Percentiles rank a stretch among this genome's conserved stretches.
Conservation (phyloP, 306 rosid genomes). For the Cajanus cajan region DNA sequence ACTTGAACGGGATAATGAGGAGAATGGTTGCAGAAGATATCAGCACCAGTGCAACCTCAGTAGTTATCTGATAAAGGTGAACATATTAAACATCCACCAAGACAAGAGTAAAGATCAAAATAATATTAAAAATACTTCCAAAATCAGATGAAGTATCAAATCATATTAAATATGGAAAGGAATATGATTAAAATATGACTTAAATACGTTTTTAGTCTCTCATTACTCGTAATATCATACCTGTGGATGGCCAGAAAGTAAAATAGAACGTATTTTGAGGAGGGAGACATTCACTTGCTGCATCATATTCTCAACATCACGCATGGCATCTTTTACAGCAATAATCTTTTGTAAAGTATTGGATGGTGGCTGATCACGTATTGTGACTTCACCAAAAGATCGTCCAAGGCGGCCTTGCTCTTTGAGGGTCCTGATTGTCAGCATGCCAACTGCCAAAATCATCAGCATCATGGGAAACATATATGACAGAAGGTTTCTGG, state of each 20-base stretch:
- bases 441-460: conserved; percentile 71
- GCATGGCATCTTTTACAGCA: conserved; percentile 94
- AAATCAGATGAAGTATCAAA: background rate
- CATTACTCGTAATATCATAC: conserved; percentile 39
- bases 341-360: conserved; percentile 92
- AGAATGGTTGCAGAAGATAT: conserved; percentile 64
- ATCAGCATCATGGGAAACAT: conserved; percentile 67
- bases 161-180: background rate
- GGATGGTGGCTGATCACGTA: conserved; percentile 93
- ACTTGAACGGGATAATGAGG: conserved; percentile 72
- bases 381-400: conserved; percentile 71
- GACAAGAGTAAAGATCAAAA: background rate
- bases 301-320: conserved; percentile 65
- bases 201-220: no score
- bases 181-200: background rate
- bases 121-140: background rate
- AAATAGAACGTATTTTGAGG: conserved; percentile 72
- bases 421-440: conserved; percentile 78
- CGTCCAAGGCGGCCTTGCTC: conserved; percentile 99
- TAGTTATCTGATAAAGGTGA: conserved; percentile 61
- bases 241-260: conserved; percentile 95
- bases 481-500: conserved; percentile 83
- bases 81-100: conserved; percentile 23
- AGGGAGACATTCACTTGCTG: conserved; percentile 82
- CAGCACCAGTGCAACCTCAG: conserved; percentile 77